Conservation (phyloP, 495 filamentous ascomycete genomes). For the Penicillium mononematosum region DNA sequence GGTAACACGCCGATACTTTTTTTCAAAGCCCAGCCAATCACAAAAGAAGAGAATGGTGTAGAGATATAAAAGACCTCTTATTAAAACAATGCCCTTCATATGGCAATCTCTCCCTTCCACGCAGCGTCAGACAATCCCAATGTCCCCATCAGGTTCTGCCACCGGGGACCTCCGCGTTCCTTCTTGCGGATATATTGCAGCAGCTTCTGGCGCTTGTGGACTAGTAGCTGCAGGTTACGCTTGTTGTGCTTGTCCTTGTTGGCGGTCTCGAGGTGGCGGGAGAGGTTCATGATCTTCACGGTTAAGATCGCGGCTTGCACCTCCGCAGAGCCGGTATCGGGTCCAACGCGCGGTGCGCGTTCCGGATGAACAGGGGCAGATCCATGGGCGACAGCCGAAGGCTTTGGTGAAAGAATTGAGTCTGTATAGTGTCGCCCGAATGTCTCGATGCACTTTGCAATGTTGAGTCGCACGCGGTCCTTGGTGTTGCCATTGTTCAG, state of each 20-base stretch:
- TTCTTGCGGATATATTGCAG: slow-evolving; percentile 80
- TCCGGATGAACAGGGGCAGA: slow-evolving; percentile 30
- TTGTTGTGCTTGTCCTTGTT: slow-evolving; percentile 88
- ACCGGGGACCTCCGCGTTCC: slow-evolving; percentile 87
- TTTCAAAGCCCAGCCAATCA: slow-evolving; percentile 10
- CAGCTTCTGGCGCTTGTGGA: slow-evolving; percentile 87
- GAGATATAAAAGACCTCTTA: slow-evolving; percentile 15
- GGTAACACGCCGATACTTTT: slow-evolving; percentile 20
- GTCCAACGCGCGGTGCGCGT: slow-evolving; percentile 71
- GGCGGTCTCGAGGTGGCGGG: slow-evolving; percentile 53
- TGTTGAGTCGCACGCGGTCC: slow-evolving; percentile 75
- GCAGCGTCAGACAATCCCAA: slow-evolving; percentile 83
- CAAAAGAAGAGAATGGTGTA: slow-evolving; percentile 9
- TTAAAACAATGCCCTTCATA: slow-evolving; percentile 45
- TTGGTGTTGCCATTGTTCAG: slow-evolving; percentile 71
- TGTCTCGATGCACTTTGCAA: slow-evolving; percentile 74
- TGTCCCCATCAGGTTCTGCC: slow-evolving; percentile 75
- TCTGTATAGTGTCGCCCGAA: slow-evolving; percentile 96
- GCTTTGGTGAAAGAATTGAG: slow-evolving; percentile 55
- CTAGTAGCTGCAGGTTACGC: slow-evolving; percentile 77
- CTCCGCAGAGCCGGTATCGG: slow-evolving; percentile 89
- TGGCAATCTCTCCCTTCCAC: slow-evolving; percentile 81
- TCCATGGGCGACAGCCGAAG: slow-evolving; percentile 32
- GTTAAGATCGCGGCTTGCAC: slow-evolving; percentile 98
- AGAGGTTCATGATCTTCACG: slow-evolving; percentile 82